Conservation (phyloP, 371 early-diverging fungal genomes). For the Nematocida sp. region DNA sequence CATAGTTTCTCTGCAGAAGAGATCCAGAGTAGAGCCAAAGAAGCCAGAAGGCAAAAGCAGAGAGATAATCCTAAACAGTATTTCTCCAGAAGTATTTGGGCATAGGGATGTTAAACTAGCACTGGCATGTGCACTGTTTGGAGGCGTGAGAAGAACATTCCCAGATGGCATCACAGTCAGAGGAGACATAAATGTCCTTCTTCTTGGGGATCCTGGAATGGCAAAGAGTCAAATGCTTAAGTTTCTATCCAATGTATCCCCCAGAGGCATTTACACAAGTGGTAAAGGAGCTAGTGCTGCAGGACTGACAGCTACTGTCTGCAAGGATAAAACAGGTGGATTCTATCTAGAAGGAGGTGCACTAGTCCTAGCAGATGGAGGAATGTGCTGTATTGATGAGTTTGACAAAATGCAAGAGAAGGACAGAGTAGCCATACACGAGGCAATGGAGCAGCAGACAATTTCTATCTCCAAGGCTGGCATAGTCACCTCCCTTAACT, state of each 20-base stretch:
- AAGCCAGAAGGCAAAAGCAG: slow-evolving; percentile 70
- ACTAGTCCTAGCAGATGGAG: slow-evolving; percentile 97
- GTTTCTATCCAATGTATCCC: slow-evolving; percentile 86
- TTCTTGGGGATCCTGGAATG: slow-evolving; percentile 97
- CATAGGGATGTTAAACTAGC: slow-evolving; percentile 86
- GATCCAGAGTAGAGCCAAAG: slow-evolving; percentile 38
- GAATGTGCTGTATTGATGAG: slow-evolving; percentile 98
- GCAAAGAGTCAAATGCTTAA: slow-evolving; percentile 97
- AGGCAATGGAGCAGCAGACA: slow-evolving; percentile 99
- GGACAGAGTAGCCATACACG: slow-evolving; percentile 98
- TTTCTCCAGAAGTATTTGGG: slow-evolving; percentile 62
- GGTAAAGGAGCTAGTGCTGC: slow-evolving; percentile 80
- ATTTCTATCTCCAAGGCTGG: slow-evolving; percentile 99
- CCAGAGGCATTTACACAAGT: slow-evolving; percentile 82
- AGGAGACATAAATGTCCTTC: slow-evolving; percentile 94
- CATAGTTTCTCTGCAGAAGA: slow-evolving; percentile 1
- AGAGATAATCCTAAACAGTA: slow-evolving; percentile 69
- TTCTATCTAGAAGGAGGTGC: slow-evolving; percentile 98
- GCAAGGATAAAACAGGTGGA: slow-evolving; percentile 72
- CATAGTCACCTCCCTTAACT: slow-evolving; percentile 95
- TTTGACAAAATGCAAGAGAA: slow-evolving; percentile 99
- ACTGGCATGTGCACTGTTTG: slow-evolving; percentile 87
- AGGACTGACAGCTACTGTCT: slow-evolving; percentile 78
- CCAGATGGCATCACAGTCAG: slow-evolving; percentile 89
- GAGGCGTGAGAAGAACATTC: slow-evolving; percentile 84